Evolutionary conservation across 2,329 filamentous ascomycete species (phyloP).

Genomic region (Berkeleyomyces basicola): DNA sequence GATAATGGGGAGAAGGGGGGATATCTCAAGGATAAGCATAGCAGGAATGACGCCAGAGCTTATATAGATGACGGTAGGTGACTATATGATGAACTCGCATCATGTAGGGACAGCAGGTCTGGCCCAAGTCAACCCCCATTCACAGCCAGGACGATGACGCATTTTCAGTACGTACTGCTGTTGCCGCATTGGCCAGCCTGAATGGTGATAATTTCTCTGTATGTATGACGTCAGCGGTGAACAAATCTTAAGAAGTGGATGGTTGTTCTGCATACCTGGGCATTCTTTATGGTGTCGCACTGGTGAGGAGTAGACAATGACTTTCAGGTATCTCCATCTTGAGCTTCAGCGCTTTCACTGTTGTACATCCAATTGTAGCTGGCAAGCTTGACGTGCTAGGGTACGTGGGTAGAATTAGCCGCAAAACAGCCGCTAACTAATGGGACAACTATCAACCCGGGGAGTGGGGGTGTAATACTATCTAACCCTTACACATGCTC

Average conservation of each 20-base stretch:
- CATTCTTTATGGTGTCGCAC: slow-evolving; percentile 9
- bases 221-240: slow-evolving; percentile 2
- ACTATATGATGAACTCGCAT: too few relatives aligned
- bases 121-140: not conserved
- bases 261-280: slow-evolving; percentile 13
- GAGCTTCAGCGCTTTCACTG: not conserved
- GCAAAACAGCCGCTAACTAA: not conserved
- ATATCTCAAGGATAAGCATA: too few relatives aligned
- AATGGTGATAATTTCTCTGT: slow-evolving; percentile 95
- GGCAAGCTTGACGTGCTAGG: not conserved
- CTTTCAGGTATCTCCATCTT: not conserved
- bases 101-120: too few relatives aligned
- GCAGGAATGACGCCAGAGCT: too few relatives aligned
- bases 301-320: not conserved
- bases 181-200: slow-evolving; percentile 99
- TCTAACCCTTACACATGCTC: too few relatives aligned
- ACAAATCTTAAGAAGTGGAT: not conserved
- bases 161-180: slow-evolving; percentile 57
- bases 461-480: not conserved
- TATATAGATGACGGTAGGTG: too few relatives aligned
- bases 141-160: not conserved
- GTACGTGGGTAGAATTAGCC: not conserved
- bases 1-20: too few relatives aligned
- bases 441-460: not conserved
- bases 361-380: not conserved